A percentile compares a stretch with the other conserved stretches of the same genome.
phyloP scores from a whole-genome alignment of 129 eudicot genomes.

The Helichrysum umbraculigerum region DNA sequence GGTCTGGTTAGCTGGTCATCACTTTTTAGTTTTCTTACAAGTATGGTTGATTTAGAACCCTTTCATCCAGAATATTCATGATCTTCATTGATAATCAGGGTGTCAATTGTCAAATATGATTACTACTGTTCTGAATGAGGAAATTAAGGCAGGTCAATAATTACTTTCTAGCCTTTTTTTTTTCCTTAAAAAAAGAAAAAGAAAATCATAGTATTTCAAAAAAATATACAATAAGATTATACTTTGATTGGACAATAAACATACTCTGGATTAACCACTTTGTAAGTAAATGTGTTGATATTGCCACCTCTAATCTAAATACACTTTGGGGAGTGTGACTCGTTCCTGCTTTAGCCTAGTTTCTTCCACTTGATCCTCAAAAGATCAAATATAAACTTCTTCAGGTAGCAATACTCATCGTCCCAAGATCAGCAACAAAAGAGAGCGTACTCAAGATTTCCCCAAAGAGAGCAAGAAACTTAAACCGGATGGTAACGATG shows the following conservation, averaged over 20 bases:
- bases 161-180: too few relatives aligned
- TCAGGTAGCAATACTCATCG: conserved; percentile 44
- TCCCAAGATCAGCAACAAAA: conserved; percentile 47
- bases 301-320: background rate
- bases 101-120: too few relatives aligned
- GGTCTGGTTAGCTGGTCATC: background rate
- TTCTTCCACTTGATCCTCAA: background rate
- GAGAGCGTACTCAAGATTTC: conserved; percentile 54
- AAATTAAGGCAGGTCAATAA: too few relatives aligned
- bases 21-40: background rate
- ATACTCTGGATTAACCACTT: background rate
- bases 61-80: too few relatives aligned
- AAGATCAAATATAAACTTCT: conserved; percentile 7
- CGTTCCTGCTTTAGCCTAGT: background rate
- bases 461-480: conserved; percentile 53
- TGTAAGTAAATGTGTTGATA: background rate
- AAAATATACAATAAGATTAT: background rate
- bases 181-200: too few relatives aligned
- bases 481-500: conserved; percentile 40
- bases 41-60: background rate
- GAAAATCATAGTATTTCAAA: too few relatives aligned
- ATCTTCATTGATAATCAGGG: too few relatives aligned
- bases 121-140: too few relatives aligned
- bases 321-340: background rate
- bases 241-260: background rate